Evolutionary conservation across 1,284 basidiomycete genomes (phyloP), one percentile per base, ranked within the genome.

Genomic region (Ganoderma lingzhi): DNA sequence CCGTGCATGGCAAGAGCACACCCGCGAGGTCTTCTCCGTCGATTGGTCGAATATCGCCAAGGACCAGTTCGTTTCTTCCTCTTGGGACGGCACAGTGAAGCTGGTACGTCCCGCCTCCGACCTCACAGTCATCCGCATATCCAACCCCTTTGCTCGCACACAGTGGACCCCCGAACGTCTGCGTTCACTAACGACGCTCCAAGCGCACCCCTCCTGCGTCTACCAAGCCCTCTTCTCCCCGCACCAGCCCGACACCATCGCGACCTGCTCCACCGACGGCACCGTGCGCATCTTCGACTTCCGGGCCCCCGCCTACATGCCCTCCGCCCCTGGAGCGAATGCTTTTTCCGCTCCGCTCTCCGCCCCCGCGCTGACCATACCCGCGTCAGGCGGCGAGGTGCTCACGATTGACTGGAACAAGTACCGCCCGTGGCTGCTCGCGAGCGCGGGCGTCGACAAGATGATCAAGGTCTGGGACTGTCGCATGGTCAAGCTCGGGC

Each of bases 1-100:
- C 68, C 90, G 91, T 68, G 90, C 90, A 63, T 99, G 97, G 97
- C 91, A 95, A 74, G 97, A 99, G 81, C 97, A 99, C 79, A 88
- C 90, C 6, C 88, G 93, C 58, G 97, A 99, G 78, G 95, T 96
- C 6, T 97, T 96, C 82, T 93, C 93, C n/a, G 89, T 98, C 14
- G 96, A 99, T 80, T 99, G 97, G 97, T 97, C 94, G 73, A 99
- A 98, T 80, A 82, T 98, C 69, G 91, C 94, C 75, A 99, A 99
- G 80, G 92, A 96, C 70, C 86, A 89, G 1, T 99, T 99, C 80
- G 89, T 89, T 5, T 96, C 95, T 2, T 89, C 92, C 1, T 95
- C 93, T 30, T 99, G 97, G 97, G 97, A 99, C 78, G 95, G 95
- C 39, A 90, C 87, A 3, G 88, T 97, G 48, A 97, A 98, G 81